Evolutionary conservation across 2,329 filamentous ascomycete species (phyloP).

Genomic region (Colletotrichum abscissum): DNA sequence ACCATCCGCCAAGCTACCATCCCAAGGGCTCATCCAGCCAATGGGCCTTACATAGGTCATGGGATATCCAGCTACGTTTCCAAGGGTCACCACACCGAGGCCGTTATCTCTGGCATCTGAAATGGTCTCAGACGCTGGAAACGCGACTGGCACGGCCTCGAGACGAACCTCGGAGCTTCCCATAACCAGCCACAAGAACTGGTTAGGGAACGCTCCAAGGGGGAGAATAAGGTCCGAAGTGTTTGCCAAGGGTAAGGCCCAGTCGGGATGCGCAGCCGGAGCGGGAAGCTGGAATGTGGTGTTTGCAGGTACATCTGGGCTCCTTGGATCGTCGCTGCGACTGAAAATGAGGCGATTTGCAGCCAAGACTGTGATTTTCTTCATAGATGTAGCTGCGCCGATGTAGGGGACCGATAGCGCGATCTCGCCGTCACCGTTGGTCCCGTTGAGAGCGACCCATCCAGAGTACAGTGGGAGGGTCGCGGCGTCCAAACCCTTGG

Average conservation of each 20-base stretch:
- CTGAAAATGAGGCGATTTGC: not conserved
- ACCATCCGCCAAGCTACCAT: conserved; percentile 59
- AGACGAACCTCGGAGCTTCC: conserved; percentile 33
- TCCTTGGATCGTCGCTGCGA: conserved; percentile 21
- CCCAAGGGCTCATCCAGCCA: conserved; percentile 47
- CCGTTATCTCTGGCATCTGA: conserved; percentile 13
- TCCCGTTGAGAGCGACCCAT: conserved; percentile 53
- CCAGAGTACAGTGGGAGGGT: conserved; percentile 56
- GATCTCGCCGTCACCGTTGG: conserved; percentile 43
- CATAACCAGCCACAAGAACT: conserved; percentile 33
- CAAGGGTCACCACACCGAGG: conserved; percentile 17
- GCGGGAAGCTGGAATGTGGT: conserved; percentile 26
- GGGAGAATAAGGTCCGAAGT: conserved; percentile 5
- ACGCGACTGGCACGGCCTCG: conserved; percentile 18
- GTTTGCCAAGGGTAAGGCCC: conserved; percentile 2
- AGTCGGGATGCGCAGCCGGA: conserved; percentile 13
- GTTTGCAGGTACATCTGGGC: conserved; percentile 1
- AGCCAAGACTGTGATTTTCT: conserved; percentile 23
- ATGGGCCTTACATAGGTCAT: conserved; percentile 8
- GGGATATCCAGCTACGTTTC: conserved; percentile 21
- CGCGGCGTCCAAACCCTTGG: conserved; percentile 44
- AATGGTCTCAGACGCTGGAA: not conserved
- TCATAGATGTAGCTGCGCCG: conserved; percentile 25
- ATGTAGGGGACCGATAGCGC: conserved; percentile 27
- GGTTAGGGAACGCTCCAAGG: conserved; percentile 13